These are phyloP conservation scores for Ogataea salicorniae DNA, from an alignment of 805 yeast genomes.

Conservation along the genomic window DNA sequence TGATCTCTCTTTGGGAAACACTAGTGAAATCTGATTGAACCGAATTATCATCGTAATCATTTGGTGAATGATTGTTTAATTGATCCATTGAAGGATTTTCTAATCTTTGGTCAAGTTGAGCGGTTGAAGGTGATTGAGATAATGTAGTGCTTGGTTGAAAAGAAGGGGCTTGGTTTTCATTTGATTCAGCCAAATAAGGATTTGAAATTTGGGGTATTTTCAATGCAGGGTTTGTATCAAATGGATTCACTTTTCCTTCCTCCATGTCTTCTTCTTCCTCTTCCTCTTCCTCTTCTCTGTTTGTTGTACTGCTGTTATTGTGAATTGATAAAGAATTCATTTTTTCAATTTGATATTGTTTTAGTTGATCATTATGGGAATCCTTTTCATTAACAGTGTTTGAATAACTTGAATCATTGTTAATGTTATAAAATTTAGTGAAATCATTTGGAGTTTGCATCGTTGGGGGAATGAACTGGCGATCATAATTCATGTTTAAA, in stretches of 20 bases:
- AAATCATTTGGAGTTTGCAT: slow-evolving; percentile 1
- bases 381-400: slow-evolving; percentile 1
- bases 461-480: background rate
- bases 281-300: background rate
- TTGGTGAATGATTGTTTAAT: slow-evolving; percentile 1
- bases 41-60: slow-evolving; percentile 14
- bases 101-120: too few species aligned
- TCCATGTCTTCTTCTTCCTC: background rate
- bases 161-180: too few species aligned
- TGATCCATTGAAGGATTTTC: slow-evolving; percentile 2
- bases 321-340: background rate
- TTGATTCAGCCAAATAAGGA: too few species aligned
- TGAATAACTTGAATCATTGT: background rate
- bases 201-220: slow-evolving; percentile 6
- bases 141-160: too few species aligned
- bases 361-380: background rate
- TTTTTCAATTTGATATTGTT: background rate
- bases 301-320: background rate
- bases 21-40: slow-evolving; percentile 67
- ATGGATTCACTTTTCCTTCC: background rate
- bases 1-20: slow-evolving; percentile 71
- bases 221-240: slow-evolving; percentile 4
- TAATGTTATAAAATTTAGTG: slow-evolving; percentile 1
- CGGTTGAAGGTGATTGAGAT: background rate
- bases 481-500: background rate